Evolutionary conservation across 2,329 filamentous ascomycete genomes (phyloP).

Genomic region (Xylariaceae sp.): DNA sequence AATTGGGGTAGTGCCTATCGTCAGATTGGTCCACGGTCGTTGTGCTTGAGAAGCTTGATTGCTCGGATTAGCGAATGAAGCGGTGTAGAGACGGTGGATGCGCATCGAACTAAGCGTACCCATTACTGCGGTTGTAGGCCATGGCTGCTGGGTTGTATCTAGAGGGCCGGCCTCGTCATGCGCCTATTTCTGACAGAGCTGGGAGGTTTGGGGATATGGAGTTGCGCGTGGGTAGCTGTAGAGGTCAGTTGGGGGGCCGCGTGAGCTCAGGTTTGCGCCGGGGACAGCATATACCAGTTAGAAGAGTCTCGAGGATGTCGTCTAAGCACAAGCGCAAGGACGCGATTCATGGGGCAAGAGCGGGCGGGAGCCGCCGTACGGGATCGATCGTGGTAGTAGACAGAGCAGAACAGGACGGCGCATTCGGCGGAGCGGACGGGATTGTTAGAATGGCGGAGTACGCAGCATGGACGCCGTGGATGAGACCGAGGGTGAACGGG

Average conservation of each 20-base stretch:
- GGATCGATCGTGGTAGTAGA: constrained; percentile 1
- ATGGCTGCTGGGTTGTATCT: constrained; percentile 10
- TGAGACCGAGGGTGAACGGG: constrained; percentile 4
- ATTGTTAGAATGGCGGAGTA: constrained; percentile 1
- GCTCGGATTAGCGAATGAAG: neutral
- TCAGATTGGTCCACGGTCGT: constrained; percentile 10
- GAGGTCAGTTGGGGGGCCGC: constrained; percentile 5
- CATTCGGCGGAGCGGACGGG: neutral
- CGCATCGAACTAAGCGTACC: constrained; percentile 11
- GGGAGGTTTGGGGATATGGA: neutral
- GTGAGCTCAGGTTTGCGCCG: constrained; percentile 7
- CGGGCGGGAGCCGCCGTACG: constrained; percentile 10
- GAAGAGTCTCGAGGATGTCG: constrained; percentile 15
- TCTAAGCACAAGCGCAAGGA: constrained; percentile 13
- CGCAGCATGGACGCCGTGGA: neutral
- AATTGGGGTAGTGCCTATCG: constrained; percentile 3
- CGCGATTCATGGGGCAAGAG: constrained; percentile 20
- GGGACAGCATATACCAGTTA: constrained; percentile 9
- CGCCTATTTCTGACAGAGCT: constrained; percentile 4
- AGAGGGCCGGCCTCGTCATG: constrained; percentile 4
- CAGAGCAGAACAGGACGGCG: constrained; percentile 4
- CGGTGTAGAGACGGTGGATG: neutral
- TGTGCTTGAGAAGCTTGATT: constrained; percentile 12
- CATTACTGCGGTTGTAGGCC: constrained; percentile 16
- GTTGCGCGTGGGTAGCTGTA: neutral